A percentile compares a stretch with the other conserved stretches of the same genome.
These are phyloP conservation scores for Fusarium sp. DNA, from an alignment of 2,329 filamentous ascomycete genomes.

Conservation along the genomic window DNA sequence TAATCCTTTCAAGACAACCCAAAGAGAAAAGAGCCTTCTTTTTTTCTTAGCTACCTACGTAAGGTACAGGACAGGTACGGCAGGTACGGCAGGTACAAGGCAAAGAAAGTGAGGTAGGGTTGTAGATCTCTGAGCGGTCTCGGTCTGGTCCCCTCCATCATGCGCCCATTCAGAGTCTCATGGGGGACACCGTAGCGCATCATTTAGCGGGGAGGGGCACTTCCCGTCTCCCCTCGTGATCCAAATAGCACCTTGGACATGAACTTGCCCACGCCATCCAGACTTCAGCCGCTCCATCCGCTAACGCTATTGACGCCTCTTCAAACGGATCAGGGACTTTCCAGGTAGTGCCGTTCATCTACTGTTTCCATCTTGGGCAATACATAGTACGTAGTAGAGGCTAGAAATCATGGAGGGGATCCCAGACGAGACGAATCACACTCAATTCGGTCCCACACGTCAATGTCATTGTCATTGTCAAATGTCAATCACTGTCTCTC, in stretches of 20 bases:
- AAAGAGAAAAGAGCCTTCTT: not conserved
- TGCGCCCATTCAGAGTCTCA: conserved; percentile 25
- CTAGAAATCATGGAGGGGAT: not conserved
- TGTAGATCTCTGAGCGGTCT: conserved; percentile 24
- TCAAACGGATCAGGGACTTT: not conserved
- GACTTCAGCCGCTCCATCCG: conserved; percentile 15
- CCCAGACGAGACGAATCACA: not conserved
- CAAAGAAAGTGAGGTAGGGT: conserved; percentile 4
- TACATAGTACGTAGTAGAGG: not conserved
- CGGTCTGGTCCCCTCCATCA: not conserved
- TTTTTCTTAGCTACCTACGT: not conserved
- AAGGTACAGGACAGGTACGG: conserved; percentile 4
- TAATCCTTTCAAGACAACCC: not conserved
- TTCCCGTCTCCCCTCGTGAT: conserved; percentile 28
- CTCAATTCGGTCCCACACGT: conserved; percentile 4
- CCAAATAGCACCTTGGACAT: not conserved
- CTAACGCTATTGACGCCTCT: conserved; percentile 19
- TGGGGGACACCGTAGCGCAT: not conserved
- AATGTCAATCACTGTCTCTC: not conserved
- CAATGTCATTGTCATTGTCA: conserved; percentile 8
- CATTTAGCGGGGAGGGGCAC: not conserved
- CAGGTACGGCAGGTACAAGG: conserved; percentile 21
- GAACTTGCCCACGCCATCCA: conserved; percentile 6
- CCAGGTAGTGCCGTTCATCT: not conserved
- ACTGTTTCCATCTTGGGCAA: not conserved